Conservation (phyloP, 1,139 yeast species). For the Hansenula lynferdii region DNA sequence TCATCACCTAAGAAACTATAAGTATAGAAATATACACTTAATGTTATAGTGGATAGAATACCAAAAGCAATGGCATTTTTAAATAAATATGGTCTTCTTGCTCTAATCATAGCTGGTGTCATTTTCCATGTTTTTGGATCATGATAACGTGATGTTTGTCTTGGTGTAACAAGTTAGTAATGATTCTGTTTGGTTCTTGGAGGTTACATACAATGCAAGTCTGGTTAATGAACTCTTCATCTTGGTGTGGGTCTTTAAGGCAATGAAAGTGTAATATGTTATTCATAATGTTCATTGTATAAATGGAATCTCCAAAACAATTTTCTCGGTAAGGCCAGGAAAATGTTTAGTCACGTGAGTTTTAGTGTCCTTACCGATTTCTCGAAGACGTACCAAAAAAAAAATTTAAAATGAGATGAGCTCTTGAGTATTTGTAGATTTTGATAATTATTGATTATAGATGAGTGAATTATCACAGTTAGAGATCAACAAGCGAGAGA, state of each 20-base stretch:
- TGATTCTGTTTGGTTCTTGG: no score
- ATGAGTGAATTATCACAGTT: conserved; percentile 5
- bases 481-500: conserved; percentile 23
- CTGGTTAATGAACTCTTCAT: neutral
- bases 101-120: conserved; percentile 92
- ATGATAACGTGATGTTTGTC: conserved; percentile 46
- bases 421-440: neutral
- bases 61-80: conserved; percentile 63
- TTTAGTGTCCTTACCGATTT: conserved; percentile 4
- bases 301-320: neutral
- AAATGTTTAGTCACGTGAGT: neutral
- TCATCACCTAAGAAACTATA: conserved; percentile 69
- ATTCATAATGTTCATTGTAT: neutral
- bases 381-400: neutral
- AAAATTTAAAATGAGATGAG: conserved; percentile 2
- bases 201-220: neutral
- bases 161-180: conserved; percentile 3
- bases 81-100: conserved; percentile 81
- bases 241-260: neutral
- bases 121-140: conserved; percentile 78
- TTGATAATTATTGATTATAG: neutral
- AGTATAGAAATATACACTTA: conserved; percentile 71
- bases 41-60: conserved; percentile 54
- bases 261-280: neutral
- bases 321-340: neutral